These are phyloP conservation scores for Rhodomyrtus tomentosa DNA, from an alignment of 345 rosid genomes.

Conservation along the genomic window DNA sequence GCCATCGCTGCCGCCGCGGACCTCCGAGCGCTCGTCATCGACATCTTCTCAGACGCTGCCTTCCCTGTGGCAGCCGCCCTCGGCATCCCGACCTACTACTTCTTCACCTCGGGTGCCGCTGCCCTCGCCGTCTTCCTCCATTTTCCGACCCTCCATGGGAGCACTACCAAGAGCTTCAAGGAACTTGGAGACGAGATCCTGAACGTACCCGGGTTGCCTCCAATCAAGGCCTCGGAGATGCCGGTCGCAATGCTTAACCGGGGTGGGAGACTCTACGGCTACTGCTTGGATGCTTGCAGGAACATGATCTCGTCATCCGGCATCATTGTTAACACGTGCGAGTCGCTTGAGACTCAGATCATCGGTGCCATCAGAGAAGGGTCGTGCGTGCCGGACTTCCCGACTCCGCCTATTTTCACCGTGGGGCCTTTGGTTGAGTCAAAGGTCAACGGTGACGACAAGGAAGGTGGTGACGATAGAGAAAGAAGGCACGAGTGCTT, in stretches of 20 bases:
- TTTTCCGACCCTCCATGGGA: background rate
- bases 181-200: constrained; percentile 1
- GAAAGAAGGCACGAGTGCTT: background rate
- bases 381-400: background rate
- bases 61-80: constrained; percentile 9
- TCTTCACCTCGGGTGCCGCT: constrained; percentile 4
- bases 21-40: constrained; percentile 15
- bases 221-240: background rate
- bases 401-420: background rate
- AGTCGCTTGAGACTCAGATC: background rate
- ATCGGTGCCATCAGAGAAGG: background rate
- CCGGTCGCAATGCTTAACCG: background rate
- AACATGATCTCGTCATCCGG: background rate
- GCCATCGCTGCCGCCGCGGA: constrained; percentile 2
- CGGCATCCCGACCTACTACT: constrained; percentile 16
- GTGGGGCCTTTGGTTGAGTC: background rate
- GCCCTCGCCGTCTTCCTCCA: constrained; percentile 10
- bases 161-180: constrained; percentile 1
- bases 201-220: constrained; percentile 14
- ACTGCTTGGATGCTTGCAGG: background rate
- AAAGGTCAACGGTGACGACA: background rate
- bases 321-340: background rate
- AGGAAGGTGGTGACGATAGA: background rate
- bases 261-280: background rate
- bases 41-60: constrained; percentile 12